A percentile compares a stretch with the other conserved stretches of the same genome.
These are phyloP conservation scores for Ustilago trichophora DNA, from an alignment of 1,284 basidiomycete species.

Conservation along the genomic window DNA sequence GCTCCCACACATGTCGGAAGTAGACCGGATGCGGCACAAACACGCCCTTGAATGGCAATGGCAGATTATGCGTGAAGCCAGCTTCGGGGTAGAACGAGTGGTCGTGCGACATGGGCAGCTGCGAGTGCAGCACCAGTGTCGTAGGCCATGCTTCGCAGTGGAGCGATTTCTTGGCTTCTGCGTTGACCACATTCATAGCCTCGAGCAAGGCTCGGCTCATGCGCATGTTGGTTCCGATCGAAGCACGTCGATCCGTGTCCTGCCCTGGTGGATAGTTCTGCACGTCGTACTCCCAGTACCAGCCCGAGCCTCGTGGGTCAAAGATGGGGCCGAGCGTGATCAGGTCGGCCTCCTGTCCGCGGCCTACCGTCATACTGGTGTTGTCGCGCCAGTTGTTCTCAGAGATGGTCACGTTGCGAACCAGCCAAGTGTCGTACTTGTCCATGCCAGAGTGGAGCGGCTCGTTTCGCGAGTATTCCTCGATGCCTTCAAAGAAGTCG, in stretches of 20 bases:
- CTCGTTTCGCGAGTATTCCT: slow-evolving; percentile 63
- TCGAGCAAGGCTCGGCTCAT: slow-evolving; percentile 64
- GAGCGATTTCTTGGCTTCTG: slow-evolving; percentile 65
- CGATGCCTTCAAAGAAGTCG: slow-evolving; percentile 65
- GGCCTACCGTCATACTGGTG: slow-evolving; percentile 41
- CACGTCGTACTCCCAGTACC: slow-evolving; percentile 67
- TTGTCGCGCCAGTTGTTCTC: slow-evolving; percentile 63
- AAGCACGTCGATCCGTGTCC: slow-evolving; percentile 61
- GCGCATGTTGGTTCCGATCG: slow-evolving; percentile 67
- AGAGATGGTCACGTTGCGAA: slow-evolving; percentile 59
- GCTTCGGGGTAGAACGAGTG: slow-evolving; percentile 65
- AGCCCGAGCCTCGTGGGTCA: slow-evolving; percentile 65
- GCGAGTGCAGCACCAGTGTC: slow-evolving; percentile 65
- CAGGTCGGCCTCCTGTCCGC: slow-evolving; percentile 64
- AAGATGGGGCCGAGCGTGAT: slow-evolving; percentile 66
- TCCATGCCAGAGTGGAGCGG: slow-evolving; percentile 62
- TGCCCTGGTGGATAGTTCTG: slow-evolving; percentile 64
- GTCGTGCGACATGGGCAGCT: slow-evolving; percentile 59
- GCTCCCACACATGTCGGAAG: slow-evolving; percentile 65
- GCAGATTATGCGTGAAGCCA: slow-evolving; percentile 64
- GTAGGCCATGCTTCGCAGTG: slow-evolving; percentile 67
- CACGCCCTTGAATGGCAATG: slow-evolving; percentile 66
- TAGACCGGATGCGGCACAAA: slow-evolving; percentile 66
- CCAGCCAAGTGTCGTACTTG: slow-evolving; percentile 66
- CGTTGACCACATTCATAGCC: slow-evolving; percentile 66